Evolutionary conservation across 352 stramenopile genomes (phyloP).

Genomic region (Pythium chondricola): DNA sequence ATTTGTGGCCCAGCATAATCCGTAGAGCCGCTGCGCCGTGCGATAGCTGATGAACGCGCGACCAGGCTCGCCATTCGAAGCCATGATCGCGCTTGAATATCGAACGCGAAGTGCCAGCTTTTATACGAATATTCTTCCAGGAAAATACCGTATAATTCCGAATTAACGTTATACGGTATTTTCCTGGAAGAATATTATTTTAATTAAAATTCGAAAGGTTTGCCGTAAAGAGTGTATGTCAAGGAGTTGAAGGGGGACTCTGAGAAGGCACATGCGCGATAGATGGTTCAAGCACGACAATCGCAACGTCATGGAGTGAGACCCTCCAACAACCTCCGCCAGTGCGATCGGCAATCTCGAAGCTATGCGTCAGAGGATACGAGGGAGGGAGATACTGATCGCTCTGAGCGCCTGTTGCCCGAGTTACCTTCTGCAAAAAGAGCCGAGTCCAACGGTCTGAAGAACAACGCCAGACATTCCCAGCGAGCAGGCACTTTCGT

Average conservation of each 20-base stretch:
- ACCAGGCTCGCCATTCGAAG: background rate
- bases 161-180: constrained; percentile 2
- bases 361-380: too few species aligned
- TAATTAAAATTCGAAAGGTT: background rate
- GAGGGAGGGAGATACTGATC: too few species aligned
- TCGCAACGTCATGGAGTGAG: too few species aligned
- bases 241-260: constrained; percentile 4
- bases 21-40: constrained; percentile 60
- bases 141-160: background rate
- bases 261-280: too few species aligned
- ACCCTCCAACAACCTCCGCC: too few species aligned
- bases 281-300: too few species aligned
- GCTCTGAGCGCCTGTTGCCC: too few species aligned
- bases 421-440: too few species aligned
- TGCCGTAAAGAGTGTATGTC: constrained; percentile 5
- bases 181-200: background rate
- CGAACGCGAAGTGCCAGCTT: background rate
- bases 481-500: too few species aligned
- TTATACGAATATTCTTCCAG: background rate
- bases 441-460: too few species aligned
- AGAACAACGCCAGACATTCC: too few species aligned
- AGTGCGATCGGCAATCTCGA: too few species aligned
- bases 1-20: constrained; percentile 72
- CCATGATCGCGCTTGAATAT: constrained; percentile 6
- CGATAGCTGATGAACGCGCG: constrained; percentile 68